Conservation (phyloP, 169 alveolate species). For the Cytauxzoon felis region DNA sequence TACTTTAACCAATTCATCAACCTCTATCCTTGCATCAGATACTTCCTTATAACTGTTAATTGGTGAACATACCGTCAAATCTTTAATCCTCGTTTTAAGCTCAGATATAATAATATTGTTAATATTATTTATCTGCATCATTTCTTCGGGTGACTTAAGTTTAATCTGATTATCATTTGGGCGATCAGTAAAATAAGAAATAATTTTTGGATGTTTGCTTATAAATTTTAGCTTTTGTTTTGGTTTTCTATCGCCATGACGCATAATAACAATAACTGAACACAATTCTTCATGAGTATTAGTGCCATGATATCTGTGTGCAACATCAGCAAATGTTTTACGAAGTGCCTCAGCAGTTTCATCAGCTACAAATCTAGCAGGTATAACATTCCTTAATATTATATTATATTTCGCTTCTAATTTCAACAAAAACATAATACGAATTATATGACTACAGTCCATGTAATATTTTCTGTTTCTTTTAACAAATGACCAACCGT, state of each 20-base stretch:
- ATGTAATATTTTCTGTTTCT: conserved; percentile 89
- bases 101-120: conserved; percentile 65
- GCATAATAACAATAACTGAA: conserved; percentile 93
- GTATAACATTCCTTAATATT: conserved; percentile 61
- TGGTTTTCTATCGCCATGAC: conserved; percentile 98
- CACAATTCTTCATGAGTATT: conserved; percentile 87
- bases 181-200: conserved; percentile 71
- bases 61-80: neutral
- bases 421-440: conserved; percentile 71
- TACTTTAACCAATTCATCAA: conserved; percentile 45
- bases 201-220: conserved; percentile 76
- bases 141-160: conserved; percentile 90
- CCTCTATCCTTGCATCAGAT: neutral
- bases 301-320: conserved; percentile 48
- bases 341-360: conserved; percentile 63
- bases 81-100: conserved; percentile 36
- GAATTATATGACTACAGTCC: conserved; percentile 87
- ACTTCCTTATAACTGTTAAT: neutral
- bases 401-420: conserved; percentile 67
- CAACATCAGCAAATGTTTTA: conserved; percentile 63
- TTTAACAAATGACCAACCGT: conserved; percentile 96
- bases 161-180: conserved; percentile 78
- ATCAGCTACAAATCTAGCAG: conserved; percentile 58
- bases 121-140: conserved; percentile 65
- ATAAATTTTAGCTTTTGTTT: conserved; percentile 93